Conservation (phyloP, 441 rosid genomes). For the Populus tomentosa region DNA sequence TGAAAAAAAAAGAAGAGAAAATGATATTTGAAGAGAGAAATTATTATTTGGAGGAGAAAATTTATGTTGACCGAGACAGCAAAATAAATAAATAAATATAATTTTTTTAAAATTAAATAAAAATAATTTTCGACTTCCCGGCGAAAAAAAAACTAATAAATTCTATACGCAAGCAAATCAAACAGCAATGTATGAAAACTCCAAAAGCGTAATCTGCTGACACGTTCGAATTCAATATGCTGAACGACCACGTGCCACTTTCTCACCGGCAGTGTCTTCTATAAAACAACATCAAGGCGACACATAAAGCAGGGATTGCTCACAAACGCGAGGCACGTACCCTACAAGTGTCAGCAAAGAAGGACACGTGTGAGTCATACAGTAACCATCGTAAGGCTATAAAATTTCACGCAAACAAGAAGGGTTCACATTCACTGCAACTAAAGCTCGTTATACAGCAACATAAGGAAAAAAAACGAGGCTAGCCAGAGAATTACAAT, state of each 20-base stretch:
- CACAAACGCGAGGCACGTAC: conserved; percentile 18
- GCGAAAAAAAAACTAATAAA: too few relatives aligned
- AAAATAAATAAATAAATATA: too few relatives aligned
- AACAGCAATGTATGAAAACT: neutral
- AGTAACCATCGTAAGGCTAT: neutral
- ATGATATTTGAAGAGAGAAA: too few relatives aligned
- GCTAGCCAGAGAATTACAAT: neutral
- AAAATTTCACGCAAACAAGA: neutral
- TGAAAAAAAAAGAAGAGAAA: too few relatives aligned
- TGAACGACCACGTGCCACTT: neutral
- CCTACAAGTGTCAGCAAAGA: conserved; percentile 21
- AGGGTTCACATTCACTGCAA: neutral
- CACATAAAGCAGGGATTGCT: neutral
- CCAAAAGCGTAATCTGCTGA: neutral
- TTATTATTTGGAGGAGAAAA: too few relatives aligned
- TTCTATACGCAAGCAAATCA: neutral
- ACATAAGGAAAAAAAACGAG: neutral
- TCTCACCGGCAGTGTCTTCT: neutral
- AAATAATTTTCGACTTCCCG: too few relatives aligned
- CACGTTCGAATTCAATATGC: neutral
- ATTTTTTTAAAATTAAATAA: too few relatives aligned
- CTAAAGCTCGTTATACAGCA: neutral
- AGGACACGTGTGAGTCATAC: conserved; percentile 19
- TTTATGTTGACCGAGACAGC: too few relatives aligned
- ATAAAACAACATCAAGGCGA: neutral